Evolutionary conservation across 306 rosid species (phyloP).

Genomic region (Psophocarpus tetragonolobus): DNA sequence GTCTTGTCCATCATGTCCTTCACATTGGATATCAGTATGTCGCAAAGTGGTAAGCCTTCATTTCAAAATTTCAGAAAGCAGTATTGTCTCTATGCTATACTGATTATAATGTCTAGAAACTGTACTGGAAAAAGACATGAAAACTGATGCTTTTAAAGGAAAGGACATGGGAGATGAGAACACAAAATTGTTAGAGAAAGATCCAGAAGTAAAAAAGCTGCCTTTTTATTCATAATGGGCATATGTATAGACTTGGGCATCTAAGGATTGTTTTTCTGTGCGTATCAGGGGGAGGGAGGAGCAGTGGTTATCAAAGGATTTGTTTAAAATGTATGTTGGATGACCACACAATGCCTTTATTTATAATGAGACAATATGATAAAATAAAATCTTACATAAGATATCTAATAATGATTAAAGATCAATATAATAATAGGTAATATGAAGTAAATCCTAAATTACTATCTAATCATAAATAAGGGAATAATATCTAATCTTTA

Average conservation of each 20-base stretch:
- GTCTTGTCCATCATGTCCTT: conserved; percentile 82
- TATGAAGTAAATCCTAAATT: no score
- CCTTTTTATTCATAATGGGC: neutral
- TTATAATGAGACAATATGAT: no score
- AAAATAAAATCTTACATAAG: no score
- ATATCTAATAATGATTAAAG: no score
- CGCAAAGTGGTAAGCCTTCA: conserved; percentile 82
- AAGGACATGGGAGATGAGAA: neutral
- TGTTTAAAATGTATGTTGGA: no score
- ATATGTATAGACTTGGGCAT: neutral
- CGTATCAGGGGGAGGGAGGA: neutral
- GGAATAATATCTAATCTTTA: no score
- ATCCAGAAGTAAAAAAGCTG: neutral
- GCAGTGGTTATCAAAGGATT: neutral
- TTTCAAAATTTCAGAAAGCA: conserved; percentile 1
- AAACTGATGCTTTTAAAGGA: neutral
- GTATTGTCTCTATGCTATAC: conserved; percentile 23
- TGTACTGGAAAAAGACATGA: neutral
- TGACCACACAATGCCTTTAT: no score
- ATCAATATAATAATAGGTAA: no score
- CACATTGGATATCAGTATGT: conserved; percentile 89
- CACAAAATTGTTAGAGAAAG: neutral
- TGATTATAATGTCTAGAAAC: neutral
- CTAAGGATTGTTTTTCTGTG: neutral
- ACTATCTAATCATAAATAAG: no score